Percentiles rank a stretch among this genome's conserved stretches.
Conservation (phyloP, 2,329 filamentous ascomycete species). For the Colletotrichum trifolii region DNA sequence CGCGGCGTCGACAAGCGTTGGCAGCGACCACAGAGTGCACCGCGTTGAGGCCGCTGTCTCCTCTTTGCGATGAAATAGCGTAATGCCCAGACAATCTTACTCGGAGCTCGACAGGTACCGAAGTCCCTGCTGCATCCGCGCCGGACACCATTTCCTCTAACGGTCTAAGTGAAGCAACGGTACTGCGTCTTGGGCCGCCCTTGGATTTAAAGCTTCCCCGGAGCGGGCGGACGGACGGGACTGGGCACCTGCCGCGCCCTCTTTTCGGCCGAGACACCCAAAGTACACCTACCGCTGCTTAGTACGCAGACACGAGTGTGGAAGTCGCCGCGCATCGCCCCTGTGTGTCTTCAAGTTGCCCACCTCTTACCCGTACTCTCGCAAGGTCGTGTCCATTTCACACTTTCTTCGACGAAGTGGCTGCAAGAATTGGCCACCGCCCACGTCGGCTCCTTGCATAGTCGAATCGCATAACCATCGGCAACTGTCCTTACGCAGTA, state of each 20-base stretch:
- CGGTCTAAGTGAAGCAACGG: slow-evolving; percentile 15
- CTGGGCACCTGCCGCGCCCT: slow-evolving; percentile 16
- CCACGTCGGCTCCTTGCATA: slow-evolving; percentile 25
- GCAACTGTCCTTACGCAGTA: slow-evolving; percentile 17
- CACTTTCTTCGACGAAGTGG: background rate
- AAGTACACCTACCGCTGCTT: background rate
- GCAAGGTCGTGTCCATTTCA: background rate
- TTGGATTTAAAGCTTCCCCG: slow-evolving; percentile 27
- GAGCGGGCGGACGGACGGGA: slow-evolving; percentile 33
- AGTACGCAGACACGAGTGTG: background rate
- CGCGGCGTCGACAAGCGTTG: no score
- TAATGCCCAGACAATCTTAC: background rate
- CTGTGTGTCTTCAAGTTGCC: background rate
- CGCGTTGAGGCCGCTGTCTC: no score
- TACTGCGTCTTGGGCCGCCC: slow-evolving; percentile 22
- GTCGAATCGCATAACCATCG: slow-evolving; percentile 28
- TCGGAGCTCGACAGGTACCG: slow-evolving; percentile 1
- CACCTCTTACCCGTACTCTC: background rate
- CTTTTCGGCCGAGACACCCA: slow-evolving; percentile 29
- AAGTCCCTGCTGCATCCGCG: slow-evolving; percentile 16
- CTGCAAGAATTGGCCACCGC: slow-evolving; percentile 1
- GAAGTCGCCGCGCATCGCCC: background rate
- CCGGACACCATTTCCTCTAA: slow-evolving; percentile 14
- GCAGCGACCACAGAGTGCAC: no score
- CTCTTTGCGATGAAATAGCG: no score